Evolutionary conservation across 306 rosid genomes (phyloP).

Genomic region (Fagus sylvatica): DNA sequence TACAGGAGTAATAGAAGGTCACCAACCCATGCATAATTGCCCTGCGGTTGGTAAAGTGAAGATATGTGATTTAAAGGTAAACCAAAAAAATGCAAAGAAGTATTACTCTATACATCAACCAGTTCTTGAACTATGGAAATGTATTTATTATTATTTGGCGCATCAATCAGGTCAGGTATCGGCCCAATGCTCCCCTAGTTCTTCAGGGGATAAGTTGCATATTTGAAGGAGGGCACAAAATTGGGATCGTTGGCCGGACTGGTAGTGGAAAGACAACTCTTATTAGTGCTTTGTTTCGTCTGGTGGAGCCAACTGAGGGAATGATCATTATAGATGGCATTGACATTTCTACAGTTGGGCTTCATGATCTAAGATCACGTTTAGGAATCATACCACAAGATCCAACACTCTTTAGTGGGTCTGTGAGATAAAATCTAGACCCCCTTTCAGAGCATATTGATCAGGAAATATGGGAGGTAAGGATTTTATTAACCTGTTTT

Average conservation of each 20-base stretch:
- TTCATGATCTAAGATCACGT: slow-evolving; percentile 33
- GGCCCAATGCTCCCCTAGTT: slow-evolving; percentile 27
- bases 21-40: slow-evolving; percentile 29
- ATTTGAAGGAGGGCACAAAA: slow-evolving; percentile 34
- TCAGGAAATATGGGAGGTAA: slow-evolving; percentile 33
- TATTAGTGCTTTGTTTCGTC: slow-evolving; percentile 33
- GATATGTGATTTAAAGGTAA: slow-evolving; percentile 33
- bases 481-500: neutral
- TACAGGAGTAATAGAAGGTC: slow-evolving; percentile 12
- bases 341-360: slow-evolving; percentile 32
- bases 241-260: slow-evolving; percentile 40
- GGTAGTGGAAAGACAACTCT: slow-evolving; percentile 46
- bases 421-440: slow-evolving; percentile 38
- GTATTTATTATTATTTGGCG: neutral
- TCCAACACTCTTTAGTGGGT: slow-evolving; percentile 35
- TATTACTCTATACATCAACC: neutral
- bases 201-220: slow-evolving; percentile 30
- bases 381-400: slow-evolving; percentile 42
- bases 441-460: slow-evolving; percentile 31
- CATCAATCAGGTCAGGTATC: slow-evolving; percentile 28
- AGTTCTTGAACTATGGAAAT: neutral
- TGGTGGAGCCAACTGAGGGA: slow-evolving; percentile 35
- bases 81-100: neutral
- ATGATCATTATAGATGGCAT: slow-evolving; percentile 22
- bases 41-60: slow-evolving; percentile 33